Evolutionary conservation across 1,284 basidiomycete species (phyloP).

Genomic region (Ganoderma lucidum): DNA sequence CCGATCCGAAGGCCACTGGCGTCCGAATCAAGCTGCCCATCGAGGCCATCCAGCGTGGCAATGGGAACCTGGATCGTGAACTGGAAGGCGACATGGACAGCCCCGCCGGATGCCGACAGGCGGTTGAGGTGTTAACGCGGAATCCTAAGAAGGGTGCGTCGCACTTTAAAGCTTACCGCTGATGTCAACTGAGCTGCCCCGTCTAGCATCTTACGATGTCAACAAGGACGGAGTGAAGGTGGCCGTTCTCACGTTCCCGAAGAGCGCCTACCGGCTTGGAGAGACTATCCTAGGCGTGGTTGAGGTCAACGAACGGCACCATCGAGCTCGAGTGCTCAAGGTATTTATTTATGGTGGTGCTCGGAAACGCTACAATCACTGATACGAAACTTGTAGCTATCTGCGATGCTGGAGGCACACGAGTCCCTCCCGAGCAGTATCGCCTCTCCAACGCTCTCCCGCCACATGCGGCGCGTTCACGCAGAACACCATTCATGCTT

Average conservation of each 20-base stretch:
- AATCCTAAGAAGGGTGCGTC: conserved; percentile 85
- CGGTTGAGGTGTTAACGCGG: conserved; percentile 89
- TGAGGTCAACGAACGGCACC: conserved; percentile 76
- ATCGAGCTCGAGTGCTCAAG: conserved; percentile 75
- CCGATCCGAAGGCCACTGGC: conserved; percentile 44
- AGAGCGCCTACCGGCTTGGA: conserved; percentile 88
- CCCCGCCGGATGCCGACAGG: conserved; percentile 82
- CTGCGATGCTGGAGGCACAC: conserved; percentile 85
- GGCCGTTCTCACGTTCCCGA: conserved; percentile 90
- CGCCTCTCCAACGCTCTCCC: conserved; percentile 48
- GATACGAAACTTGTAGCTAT: conserved; percentile 59
- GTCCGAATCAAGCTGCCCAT: conserved; percentile 43
- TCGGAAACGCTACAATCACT: not conserved
- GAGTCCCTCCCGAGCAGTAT: conserved; percentile 78
- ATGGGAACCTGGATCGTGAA: conserved; percentile 34
- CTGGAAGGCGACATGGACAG: conserved; percentile 51
- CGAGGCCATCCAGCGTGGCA: conserved; percentile 35
- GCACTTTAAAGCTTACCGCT: not conserved
- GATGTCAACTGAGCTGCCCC: not conserved
- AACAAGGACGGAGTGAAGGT: conserved; percentile 89
- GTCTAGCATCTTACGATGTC: conserved; percentile 90
- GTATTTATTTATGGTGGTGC: conserved; percentile 45
- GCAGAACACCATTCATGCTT: conserved; percentile 85
- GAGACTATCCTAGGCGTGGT: conserved; percentile 90
- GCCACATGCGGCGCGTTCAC: conserved; percentile 72